These are phyloP conservation scores for Globisporangium iwayamae DNA, from an alignment of 352 stramenopile species.

Conservation along the genomic window DNA sequence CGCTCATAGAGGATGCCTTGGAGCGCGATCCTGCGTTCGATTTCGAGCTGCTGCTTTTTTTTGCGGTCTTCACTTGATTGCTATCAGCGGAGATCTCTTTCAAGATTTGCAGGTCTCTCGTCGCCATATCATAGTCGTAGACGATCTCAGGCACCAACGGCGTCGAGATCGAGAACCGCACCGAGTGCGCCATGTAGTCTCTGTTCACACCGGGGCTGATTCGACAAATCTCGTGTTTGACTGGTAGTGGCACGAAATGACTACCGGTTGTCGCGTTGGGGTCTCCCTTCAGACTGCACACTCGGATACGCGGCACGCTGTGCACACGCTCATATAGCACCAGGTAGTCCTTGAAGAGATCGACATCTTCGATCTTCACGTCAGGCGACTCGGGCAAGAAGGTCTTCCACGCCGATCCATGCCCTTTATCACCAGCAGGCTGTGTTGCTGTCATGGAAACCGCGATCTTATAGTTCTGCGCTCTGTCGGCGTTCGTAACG, in stretches of 20 bases:
- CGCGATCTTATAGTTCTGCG: constrained; percentile 78
- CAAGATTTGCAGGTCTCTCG: constrained; percentile 35
- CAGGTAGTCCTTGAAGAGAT: constrained; percentile 76
- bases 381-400: constrained; percentile 49
- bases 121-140: constrained; percentile 74
- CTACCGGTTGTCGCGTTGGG: constrained; percentile 3
- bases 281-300: constrained; percentile 27
- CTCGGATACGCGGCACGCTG: constrained; percentile 71
- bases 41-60: neutral
- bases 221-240: constrained; percentile 48
- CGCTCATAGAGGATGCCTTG: neutral
- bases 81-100: constrained; percentile 48
- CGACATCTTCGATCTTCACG: constrained; percentile 88
- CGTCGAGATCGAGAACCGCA: constrained; percentile 75
- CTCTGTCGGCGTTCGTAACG: constrained; percentile 75
- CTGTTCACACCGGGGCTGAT: constrained; percentile 82
- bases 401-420: constrained; percentile 29
- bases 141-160: constrained; percentile 73
- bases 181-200: constrained; percentile 45
- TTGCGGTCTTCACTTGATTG: neutral
- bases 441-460: constrained; percentile 5
- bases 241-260: constrained; percentile 57
- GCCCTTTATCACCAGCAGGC: constrained; percentile 3
- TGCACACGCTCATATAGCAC: constrained; percentile 79
- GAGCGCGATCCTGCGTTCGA: constrained; percentile 1